phyloP scores from a whole-genome alignment of 1,284 basidiomycete genomes.

The Tilletia indica region DNA sequence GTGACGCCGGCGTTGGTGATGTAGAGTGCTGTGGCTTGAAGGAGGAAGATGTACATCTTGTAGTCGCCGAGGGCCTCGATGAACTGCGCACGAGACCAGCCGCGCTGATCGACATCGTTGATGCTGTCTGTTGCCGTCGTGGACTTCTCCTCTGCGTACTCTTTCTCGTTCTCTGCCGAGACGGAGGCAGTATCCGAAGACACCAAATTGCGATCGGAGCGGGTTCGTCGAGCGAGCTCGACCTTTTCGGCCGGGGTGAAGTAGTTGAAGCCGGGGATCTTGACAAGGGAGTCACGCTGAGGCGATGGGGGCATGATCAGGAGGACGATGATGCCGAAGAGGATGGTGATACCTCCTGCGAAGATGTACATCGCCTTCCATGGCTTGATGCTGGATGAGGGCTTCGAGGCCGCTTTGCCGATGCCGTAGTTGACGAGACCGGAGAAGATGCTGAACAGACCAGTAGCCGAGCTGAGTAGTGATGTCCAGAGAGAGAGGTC shows the following conservation, averaged over 20 bases:
- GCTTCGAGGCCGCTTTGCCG: conserved; percentile 52
- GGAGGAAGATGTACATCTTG: conserved; percentile 60
- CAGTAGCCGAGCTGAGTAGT: conserved; percentile 56
- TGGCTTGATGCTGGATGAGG: conserved; percentile 51
- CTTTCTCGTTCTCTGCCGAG: background rate
- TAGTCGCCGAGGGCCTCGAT: conserved; percentile 58
- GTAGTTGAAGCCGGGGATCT: conserved; percentile 36
- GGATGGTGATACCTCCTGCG: conserved; percentile 59
- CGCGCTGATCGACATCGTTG: background rate
- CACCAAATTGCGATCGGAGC: background rate
- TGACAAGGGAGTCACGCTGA: conserved; percentile 34
- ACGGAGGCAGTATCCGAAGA: no score
- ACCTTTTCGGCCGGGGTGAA: conserved; percentile 34
- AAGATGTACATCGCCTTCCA: conserved; percentile 63
- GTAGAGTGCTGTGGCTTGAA: conserved; percentile 58
- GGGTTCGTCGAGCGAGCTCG: conserved; percentile 11
- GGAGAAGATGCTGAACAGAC: conserved; percentile 58
- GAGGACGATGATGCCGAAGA: conserved; percentile 58
- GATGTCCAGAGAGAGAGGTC: background rate
- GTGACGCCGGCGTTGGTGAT: conserved; percentile 57
- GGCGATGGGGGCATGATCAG: conserved; percentile 59
- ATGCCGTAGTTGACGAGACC: conserved; percentile 61
- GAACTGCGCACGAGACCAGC: conserved; percentile 46
- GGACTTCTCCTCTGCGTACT: background rate
- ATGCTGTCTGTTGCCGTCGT: background rate